Conservation (phyloP, 177 flowering plant genomes). For the Vitis hybrid region DNA sequence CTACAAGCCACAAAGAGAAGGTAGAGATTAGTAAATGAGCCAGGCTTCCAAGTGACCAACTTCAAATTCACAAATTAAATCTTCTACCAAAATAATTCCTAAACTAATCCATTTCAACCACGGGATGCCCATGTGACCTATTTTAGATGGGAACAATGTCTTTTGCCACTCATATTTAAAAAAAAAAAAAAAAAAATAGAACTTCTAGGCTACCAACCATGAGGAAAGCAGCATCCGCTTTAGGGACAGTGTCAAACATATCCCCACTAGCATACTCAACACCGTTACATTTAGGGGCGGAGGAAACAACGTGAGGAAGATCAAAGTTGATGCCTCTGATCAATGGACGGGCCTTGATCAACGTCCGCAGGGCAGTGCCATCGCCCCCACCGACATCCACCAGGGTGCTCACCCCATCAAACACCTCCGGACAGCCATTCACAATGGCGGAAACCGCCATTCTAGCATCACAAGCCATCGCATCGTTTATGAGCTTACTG, state of each 20-base stretch:
- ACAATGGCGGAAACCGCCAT: constrained; percentile 30
- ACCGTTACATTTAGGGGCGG: constrained; percentile 21
- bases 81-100: too few species aligned
- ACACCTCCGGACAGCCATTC: constrained; percentile 35
- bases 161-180: too few species aligned
- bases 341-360: constrained; percentile 56
- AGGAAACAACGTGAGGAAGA: constrained; percentile 63
- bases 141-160: too few species aligned
- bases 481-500: constrained; percentile 51
- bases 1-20: constrained; percentile 20
- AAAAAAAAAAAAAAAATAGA: too few species aligned
- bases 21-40: too few species aligned
- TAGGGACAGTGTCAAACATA: constrained; percentile 56
- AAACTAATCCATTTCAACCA: too few species aligned
- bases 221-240: constrained; percentile 52
- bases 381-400: constrained; percentile 78
- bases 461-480: constrained; percentile 67
- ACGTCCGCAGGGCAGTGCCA: constrained; percentile 40
- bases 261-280: constrained; percentile 58
- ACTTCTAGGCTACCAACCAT: constrained; percentile 32
- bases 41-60: too few species aligned
- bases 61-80: too few species aligned
- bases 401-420: constrained; percentile 42
- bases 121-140: too few species aligned
- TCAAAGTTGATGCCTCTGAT: constrained; percentile 67